Evolutionary conservation across 257 asterid species (phyloP).

Genomic region (Knoxia roxburghii): DNA sequence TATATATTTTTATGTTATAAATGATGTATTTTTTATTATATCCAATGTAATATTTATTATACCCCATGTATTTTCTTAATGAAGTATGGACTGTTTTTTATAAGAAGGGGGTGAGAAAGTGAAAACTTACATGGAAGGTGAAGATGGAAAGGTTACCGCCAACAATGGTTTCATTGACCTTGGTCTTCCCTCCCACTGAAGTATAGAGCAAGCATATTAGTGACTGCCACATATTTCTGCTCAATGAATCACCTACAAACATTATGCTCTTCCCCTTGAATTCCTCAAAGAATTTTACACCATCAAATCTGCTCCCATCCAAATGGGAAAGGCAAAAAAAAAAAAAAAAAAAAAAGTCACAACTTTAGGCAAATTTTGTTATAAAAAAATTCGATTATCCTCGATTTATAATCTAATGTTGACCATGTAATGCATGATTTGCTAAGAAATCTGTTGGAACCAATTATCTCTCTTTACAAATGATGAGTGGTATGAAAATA

Average conservation of each 20-base stretch:
- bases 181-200: conserved; percentile 29
- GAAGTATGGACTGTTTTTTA: too few species aligned
- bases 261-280: conserved; percentile 53
- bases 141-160: conserved; percentile 38
- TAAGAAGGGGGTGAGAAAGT: not conserved
- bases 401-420: too few species aligned
- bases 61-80: too few species aligned
- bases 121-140: conserved; percentile 35
- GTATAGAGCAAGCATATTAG: conserved; percentile 55
- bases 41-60: too few species aligned
- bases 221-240: conserved; percentile 56
- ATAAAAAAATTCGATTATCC: too few species aligned
- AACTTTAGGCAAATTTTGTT: not conserved
- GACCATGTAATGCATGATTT: too few species aligned
- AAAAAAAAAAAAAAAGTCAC: not conserved
- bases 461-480: too few species aligned
- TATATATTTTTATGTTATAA: too few species aligned
- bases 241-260: conserved; percentile 61
- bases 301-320: conserved; percentile 35
- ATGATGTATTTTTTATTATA: too few species aligned
- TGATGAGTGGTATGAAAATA: too few species aligned
- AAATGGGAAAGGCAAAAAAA: not conserved
- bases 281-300: conserved; percentile 34
- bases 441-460: too few species aligned
- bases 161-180: conserved; percentile 22